Base-by-base conservation (phyloP, 2,329 filamentous ascomycete species). In the Stemphylium beticola region DNA sequence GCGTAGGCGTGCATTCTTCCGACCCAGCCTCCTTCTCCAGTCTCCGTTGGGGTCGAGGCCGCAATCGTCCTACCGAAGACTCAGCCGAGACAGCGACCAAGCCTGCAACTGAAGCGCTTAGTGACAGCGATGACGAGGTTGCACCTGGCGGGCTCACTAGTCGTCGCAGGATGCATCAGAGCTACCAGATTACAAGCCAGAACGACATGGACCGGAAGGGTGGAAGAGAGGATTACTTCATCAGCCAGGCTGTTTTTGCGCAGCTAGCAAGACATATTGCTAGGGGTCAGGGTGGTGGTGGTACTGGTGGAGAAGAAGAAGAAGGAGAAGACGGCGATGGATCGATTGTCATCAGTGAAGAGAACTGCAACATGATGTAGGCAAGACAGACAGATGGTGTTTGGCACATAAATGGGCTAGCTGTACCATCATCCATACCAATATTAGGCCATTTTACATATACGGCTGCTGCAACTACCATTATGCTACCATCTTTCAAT, bases 171-270 rank as follows among this genome's bases (percentile, higher is more conserved):
- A 82, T 88, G 76, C 80, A 87, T 33, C 77, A 85, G 47, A 81
- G 80, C 47, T 86, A 88, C 53, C 79, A 82, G 53, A 89, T 89
- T 63, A 85, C 81, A 50, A 82, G 80, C 57, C 79, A 85, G 64
- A 89, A 89, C 64, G 85, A 88, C 62, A 79, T 83, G 56, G 80
- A 85, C 52, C 79, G 84, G 31, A 81, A 81, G 58, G 84, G 82
- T 14, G 84, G 84, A 12, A 80, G 83, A 61, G 80, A 80, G 51
- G 84, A 87, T 55, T 81, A 82, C 36, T 82, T 79, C 56, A 81
- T 87, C 44, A 85, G 83, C 44, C 67, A 72, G 53, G 68, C 70
- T 2, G 61, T 76, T 5, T 69, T 76, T 48, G 72, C 72, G n/a
- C 72, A 75, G 45, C 48, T 76, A 15, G 72, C 72, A 22, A 65